A percentile compares a stretch with the other conserved stretches of the same genome.
Conservation (phyloP, 2,329 filamentous ascomycete species). For the Hawksworthiomyces lignivorus region DNA sequence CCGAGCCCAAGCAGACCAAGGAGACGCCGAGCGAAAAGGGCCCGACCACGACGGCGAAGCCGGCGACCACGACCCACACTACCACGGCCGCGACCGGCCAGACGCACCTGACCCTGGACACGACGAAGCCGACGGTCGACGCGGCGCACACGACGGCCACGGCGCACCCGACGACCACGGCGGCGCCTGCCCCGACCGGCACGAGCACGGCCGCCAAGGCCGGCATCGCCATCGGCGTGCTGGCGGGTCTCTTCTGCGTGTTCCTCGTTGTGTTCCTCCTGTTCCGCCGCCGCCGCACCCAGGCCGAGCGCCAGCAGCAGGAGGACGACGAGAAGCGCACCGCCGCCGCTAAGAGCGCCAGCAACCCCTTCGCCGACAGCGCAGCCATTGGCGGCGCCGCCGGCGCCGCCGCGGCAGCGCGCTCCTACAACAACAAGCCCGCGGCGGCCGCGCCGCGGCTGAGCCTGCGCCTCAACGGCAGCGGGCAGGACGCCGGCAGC, state of each 20-base stretch:
- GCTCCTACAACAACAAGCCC: slow-evolving; percentile 29
- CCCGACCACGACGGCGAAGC: background rate
- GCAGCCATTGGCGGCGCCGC: slow-evolving; percentile 13
- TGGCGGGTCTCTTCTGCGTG: slow-evolving; percentile 60
- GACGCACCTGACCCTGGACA: slow-evolving; percentile 11
- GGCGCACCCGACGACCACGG: background rate
- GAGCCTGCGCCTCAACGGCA: slow-evolving; percentile 74
- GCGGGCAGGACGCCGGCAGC: background rate
- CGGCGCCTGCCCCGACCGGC: background rate
- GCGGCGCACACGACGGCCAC: background rate
- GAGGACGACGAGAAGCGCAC: slow-evolving; percentile 60
- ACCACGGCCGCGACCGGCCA: slow-evolving; percentile 2
- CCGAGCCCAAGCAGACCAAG: background rate
- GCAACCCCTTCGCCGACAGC: slow-evolving; percentile 29
- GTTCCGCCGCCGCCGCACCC: slow-evolving; percentile 63
- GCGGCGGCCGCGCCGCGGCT: slow-evolving; percentile 63
- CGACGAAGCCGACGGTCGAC: background rate
- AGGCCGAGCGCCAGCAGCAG: slow-evolving; percentile 41
- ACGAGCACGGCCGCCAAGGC: slow-evolving; percentile 51
- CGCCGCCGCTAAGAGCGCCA: too few relatives aligned
- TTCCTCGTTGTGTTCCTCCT: slow-evolving; percentile 64
- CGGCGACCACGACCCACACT: background rate
- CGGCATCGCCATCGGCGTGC: slow-evolving; percentile 75
- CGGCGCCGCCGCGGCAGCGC: slow-evolving; percentile 2
- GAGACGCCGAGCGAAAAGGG: slow-evolving; percentile 1